Evolutionary conservation across 2,329 filamentous ascomycete species (phyloP), one percentile per base, ranked within the genome.

Genomic region (Penicillium sp.): DNA sequence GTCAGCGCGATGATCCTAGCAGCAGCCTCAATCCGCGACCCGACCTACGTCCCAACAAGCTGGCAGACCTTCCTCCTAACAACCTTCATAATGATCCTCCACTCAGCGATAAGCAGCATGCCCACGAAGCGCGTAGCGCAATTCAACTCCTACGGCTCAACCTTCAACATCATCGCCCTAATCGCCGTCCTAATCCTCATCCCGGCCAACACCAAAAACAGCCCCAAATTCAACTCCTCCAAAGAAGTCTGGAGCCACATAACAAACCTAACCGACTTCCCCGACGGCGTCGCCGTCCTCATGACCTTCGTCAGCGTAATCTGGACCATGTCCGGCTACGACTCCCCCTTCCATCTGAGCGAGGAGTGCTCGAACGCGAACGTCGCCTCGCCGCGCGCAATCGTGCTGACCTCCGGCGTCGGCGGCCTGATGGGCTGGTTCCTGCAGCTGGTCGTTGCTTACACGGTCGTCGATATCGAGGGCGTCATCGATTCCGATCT

Each of bases 331-430:
- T 76, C 76, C 5, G 82, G 83, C 34, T 87, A 86, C 63, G 84
- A 87, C 65, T 78, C 78, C 0, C 81, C 84, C 0, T 88, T 88
- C 65, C 86, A 89, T 68, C 69, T 89, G n/a, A 79, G 82, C 3
- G 86, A 89, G 63, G 86, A 89, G 67, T 89, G 86, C 67, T 83
- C 81, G 52, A 89, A 89, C 58, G 86, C 86, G 25, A 82, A 80
- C 57, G 70, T 88, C 38, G 85, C 86, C 27, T 80, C 83, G 9
- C 86, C 86, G 0, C 80, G 86, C 11, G 86, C 86, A 7, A 89
- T 89, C 44, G 80, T 88, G 31, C 73, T 88, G 62, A 89, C 86
- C 0, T 82, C 82, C 1, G 79, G 72, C 1, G 74, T 84, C 2
- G 86, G 86, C 5, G 85, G 85, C 1, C 53, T 84, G 2, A 76